Evolutionary conservation across 2,329 filamentous ascomycete genomes (phyloP).

Genomic region (Alternaria metachromatica): DNA sequence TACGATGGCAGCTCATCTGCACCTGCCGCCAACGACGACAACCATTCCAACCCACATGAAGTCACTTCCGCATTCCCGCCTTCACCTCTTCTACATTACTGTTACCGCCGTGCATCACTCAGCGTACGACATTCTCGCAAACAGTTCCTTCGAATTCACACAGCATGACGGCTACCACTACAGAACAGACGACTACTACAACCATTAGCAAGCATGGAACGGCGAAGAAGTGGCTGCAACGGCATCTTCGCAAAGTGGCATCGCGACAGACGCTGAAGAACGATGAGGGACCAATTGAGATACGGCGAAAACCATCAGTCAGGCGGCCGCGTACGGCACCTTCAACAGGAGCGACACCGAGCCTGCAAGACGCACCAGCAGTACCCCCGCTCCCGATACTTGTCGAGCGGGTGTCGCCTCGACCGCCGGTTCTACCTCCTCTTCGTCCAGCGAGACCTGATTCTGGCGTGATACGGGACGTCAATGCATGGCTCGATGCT

Average conservation of each 20-base stretch:
- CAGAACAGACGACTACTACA: slow-evolving; percentile 17
- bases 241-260: slow-evolving; percentile 28
- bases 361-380: neutral
- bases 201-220: slow-evolving; percentile 21
- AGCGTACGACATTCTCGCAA: slow-evolving; percentile 21
- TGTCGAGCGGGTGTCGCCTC: slow-evolving; percentile 13
- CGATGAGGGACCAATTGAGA: neutral
- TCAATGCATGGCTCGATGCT: slow-evolving; percentile 44
- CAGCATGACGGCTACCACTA: slow-evolving; percentile 32
- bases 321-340: slow-evolving; percentile 38
- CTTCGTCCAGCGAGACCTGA: slow-evolving; percentile 32
- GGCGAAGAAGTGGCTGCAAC: slow-evolving; percentile 36
- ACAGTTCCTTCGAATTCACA: slow-evolving; percentile 8
- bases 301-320: slow-evolving; percentile 14
- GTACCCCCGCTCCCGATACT: slow-evolving; percentile 12
- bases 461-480: slow-evolving; percentile 33
- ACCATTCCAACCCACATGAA: neutral
- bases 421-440: slow-evolving; percentile 22
- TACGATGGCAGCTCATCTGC: neutral
- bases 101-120: slow-evolving; percentile 22
- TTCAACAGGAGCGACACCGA: slow-evolving; percentile 7
- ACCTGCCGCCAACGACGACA: neutral
- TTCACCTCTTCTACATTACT: slow-evolving; percentile 9
- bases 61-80: neutral
- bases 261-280: slow-evolving; percentile 20